Conservation (phyloP, 2,329 filamentous ascomycete genomes). For the Fusarium sp. region DNA sequence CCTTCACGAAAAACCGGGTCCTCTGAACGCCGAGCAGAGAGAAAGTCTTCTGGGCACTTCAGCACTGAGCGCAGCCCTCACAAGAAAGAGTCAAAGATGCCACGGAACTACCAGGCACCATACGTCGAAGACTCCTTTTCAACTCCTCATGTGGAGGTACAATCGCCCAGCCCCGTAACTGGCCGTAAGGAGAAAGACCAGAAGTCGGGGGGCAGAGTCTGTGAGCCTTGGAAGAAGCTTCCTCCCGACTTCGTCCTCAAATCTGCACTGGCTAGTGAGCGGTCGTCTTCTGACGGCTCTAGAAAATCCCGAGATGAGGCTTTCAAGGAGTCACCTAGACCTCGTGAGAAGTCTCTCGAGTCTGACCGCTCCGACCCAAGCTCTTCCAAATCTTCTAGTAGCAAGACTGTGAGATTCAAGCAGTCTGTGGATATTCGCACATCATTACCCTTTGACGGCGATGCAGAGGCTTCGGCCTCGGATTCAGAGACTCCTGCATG, state of each 20-base stretch:
- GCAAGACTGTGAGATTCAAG: constrained; percentile 49
- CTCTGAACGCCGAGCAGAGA: constrained; percentile 49
- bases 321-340: neutral
- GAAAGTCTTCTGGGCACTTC: constrained; percentile 37
- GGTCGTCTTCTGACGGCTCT: constrained; percentile 19
- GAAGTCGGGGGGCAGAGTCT: neutral
- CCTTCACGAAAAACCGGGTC: constrained; percentile 47
- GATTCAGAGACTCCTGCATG: constrained; percentile 21
- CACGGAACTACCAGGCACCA: constrained; percentile 44
- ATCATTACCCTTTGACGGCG: constrained; percentile 18
- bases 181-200: neutral
- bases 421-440: constrained; percentile 39
- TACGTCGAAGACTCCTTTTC: constrained; percentile 48
- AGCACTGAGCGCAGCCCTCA: constrained; percentile 31
- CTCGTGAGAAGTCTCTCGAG: constrained; percentile 26
- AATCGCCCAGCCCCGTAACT: neutral
- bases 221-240: neutral
- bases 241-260: constrained; percentile 7
- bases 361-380: constrained; percentile 41
- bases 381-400: constrained; percentile 44
- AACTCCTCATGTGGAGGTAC: constrained; percentile 12
- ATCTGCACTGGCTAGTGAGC: constrained; percentile 12
- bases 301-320: constrained; percentile 2
- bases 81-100: neutral
- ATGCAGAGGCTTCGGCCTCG: constrained; percentile 20